Conservation (phyloP, 345 rosid genomes). For the Alliaria petiolata region DNA sequence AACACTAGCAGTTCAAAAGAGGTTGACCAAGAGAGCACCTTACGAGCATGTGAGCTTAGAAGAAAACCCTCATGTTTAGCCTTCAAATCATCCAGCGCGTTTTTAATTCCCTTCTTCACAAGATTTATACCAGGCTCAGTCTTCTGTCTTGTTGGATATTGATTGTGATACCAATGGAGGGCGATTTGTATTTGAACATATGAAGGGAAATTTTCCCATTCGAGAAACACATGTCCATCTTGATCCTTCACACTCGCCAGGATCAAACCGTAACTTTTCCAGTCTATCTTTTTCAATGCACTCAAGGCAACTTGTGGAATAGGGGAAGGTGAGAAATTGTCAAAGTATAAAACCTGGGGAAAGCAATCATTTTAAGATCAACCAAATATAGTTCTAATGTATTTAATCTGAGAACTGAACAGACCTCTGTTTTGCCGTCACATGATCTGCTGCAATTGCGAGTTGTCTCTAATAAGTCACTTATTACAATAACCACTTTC, state of each 20-base stretch:
- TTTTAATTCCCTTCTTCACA: conserved; percentile 54
- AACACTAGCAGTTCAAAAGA: not conserved
- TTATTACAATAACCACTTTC: conserved; percentile 64
- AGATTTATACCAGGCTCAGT: conserved; percentile 43
- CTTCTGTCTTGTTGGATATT: conserved; percentile 59
- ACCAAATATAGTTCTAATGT: not conserved
- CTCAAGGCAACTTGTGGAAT: conserved; percentile 44
- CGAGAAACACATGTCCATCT: conserved; percentile 43
- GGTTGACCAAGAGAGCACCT: conserved; percentile 39
- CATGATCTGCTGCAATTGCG: conserved; percentile 42
- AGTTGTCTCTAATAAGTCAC: conserved; percentile 46
- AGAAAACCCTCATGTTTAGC: conserved; percentile 64
- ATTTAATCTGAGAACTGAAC: not conserved
- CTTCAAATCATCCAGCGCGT: conserved; percentile 79
- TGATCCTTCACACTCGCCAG: conserved; percentile 43
- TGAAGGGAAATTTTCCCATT: conserved; percentile 72
- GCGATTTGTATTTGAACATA: conserved; percentile 48
- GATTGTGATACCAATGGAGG: conserved; percentile 63
- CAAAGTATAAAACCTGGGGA: conserved; percentile 68
- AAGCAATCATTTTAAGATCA: not conserved
- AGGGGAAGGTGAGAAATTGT: conserved; percentile 60
- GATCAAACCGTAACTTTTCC: conserved; percentile 83
- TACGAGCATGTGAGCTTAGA: conserved; percentile 65
- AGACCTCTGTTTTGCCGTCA: conserved; percentile 66
- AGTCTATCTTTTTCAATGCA: conserved; percentile 62